Conservation (phyloP, 495 filamentous ascomycete genomes). For the Tuber magnatum region DNA sequence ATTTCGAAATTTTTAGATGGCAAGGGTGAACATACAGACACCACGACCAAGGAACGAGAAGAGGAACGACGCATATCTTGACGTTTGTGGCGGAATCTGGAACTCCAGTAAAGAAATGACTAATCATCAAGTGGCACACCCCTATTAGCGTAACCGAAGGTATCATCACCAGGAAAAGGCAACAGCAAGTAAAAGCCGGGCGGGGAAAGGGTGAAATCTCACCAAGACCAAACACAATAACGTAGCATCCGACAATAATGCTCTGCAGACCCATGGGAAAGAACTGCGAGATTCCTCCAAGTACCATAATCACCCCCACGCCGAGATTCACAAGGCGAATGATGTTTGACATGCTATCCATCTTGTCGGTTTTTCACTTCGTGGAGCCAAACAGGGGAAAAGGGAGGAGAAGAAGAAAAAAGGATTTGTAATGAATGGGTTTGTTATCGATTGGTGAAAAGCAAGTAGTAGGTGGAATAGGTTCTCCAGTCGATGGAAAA, state of each 20-base stretch:
- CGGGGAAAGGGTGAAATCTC: slow-evolving; percentile 39
- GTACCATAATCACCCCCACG: slow-evolving; percentile 77
- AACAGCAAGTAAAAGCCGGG: slow-evolving; percentile 5
- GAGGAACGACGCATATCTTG: slow-evolving; percentile 91
- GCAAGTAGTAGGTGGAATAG: not conserved
- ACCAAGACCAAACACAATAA: slow-evolving; percentile 86
- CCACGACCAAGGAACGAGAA: slow-evolving; percentile 95
- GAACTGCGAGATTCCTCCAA: slow-evolving; percentile 83
- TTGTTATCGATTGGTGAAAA: not conserved
- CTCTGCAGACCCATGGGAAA: slow-evolving; percentile 56
- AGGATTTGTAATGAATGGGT: not conserved
- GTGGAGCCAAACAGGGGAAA: not conserved
- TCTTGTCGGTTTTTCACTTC: slow-evolving; percentile 9
- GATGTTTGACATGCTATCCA: slow-evolving; percentile 36
- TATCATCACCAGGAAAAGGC: not conserved
- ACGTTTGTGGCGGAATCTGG: slow-evolving; percentile 86
- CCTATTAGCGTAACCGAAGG: slow-evolving; percentile 8
- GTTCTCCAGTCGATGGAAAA: not conserved
- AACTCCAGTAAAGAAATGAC: slow-evolving; percentile 70
- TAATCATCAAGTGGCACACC: slow-evolving; percentile 36
- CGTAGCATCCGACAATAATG: slow-evolving; percentile 73
- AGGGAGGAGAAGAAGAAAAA: not conserved
- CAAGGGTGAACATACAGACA: slow-evolving; percentile 60
- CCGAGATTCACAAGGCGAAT: slow-evolving; percentile 82
- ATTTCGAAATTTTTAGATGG: slow-evolving; percentile 5